A percentile compares a stretch with the other conserved stretches of the same genome.
phyloP scores from a whole-genome alignment of 768 basidiomycete genomes.

The Leccinellum rugosiceps region DNA sequence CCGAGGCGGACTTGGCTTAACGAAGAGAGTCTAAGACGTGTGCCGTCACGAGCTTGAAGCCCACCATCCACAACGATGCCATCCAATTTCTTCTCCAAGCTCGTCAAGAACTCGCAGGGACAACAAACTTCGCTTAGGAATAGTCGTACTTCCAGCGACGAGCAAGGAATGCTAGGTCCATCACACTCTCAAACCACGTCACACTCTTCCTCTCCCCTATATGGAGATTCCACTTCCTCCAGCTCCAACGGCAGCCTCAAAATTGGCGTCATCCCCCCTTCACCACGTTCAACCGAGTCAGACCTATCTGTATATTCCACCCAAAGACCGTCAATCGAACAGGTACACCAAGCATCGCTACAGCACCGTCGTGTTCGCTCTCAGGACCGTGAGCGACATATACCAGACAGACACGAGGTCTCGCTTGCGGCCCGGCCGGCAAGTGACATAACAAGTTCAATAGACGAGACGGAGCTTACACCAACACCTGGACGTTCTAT shows the following conservation, averaged over 20 bases:
- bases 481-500: conserved; percentile 20
- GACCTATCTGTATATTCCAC: conserved; percentile 10
- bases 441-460: conserved; percentile 15
- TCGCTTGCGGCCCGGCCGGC: conserved; percentile 32
- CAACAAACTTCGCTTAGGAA: not conserved
- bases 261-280: conserved; percentile 32
- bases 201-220: conserved; percentile 5
- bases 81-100: conserved; percentile 30
- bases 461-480: conserved; percentile 28
- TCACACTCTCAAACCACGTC: conserved; percentile 13
- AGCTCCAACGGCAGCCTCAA: conserved; percentile 24
- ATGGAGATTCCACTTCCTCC: conserved; percentile 5
- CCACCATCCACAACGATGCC: conserved; percentile 17
- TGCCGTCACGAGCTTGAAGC: no score
- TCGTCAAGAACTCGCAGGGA: conserved; percentile 22
- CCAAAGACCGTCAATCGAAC: conserved; percentile 14
- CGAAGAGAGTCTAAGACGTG: no score
- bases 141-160: not conserved
- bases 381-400: conserved; percentile 27
- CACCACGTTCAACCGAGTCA: conserved; percentile 19
- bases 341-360: conserved; percentile 10
- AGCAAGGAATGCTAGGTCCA: not conserved
- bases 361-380: conserved; percentile 31
- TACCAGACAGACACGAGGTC: conserved; percentile 32
- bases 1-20: no score